phyloP scores from a whole-genome alignment of 345 rosid genomes.

The Salix dunnii region DNA sequence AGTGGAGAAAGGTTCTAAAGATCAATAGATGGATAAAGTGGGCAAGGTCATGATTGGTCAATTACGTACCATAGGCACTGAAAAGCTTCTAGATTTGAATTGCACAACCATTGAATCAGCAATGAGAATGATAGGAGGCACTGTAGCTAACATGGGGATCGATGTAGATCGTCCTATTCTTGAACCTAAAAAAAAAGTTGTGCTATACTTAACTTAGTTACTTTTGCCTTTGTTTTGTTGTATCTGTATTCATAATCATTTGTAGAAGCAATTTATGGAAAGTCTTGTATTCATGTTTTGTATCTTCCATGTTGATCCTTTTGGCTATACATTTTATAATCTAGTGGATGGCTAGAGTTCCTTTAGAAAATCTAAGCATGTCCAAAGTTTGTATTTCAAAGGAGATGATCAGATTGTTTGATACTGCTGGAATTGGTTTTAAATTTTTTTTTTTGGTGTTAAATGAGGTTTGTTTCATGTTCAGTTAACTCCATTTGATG shows the following conservation, averaged over 20 bases:
- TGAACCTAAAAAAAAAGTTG: slow-evolving; percentile 58
- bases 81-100: slow-evolving; percentile 79
- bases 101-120: slow-evolving; percentile 75
- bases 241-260: slow-evolving; percentile 8
- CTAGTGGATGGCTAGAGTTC: not conserved
- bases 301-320: not conserved
- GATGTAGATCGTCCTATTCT: slow-evolving; percentile 83
- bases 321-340: not conserved
- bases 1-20: slow-evolving; percentile 78
- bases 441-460: not conserved
- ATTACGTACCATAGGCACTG: slow-evolving; percentile 55
- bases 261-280: not conserved
- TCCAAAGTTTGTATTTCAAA: not conserved
- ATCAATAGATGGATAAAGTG: slow-evolving; percentile 62
- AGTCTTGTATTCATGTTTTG: not conserved
- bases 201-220: slow-evolving; percentile 18
- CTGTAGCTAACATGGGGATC: slow-evolving; percentile 93
- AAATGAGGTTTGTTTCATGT: not conserved
- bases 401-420: not conserved
- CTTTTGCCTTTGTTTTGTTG: not conserved
- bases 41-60: slow-evolving; percentile 70
- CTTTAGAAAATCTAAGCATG: not conserved
- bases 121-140: slow-evolving; percentile 84
- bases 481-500: not conserved
- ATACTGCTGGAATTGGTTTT: not conserved